Base-by-base conservation (phyloP, 2,329 filamentous ascomycete genomes). In the Ascochyta viciae-villosae region DNA sequence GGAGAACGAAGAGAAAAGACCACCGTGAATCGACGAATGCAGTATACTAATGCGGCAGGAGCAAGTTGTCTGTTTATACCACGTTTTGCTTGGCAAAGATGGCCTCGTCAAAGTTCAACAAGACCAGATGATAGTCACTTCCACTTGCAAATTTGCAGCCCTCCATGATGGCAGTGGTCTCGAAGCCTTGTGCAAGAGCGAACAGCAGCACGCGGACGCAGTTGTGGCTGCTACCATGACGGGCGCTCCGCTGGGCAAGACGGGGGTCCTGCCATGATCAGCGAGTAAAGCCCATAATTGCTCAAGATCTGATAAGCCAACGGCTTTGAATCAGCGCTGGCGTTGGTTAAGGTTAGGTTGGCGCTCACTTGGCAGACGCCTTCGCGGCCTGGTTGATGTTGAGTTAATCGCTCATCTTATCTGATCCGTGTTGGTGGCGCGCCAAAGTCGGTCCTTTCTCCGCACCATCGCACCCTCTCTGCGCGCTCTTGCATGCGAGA, bases 221-320 rank as follows among this genome's bases (percentile, higher is more conserved):
- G 9, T 31, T 41, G 45, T 45, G 45, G 51, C 44, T 54, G 24
- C 38, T 34, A 29, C 22, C 33, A 26, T 22, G 33, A 13, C 27
- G 45, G 45, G 22, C 51, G 33, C 39, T 54, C 44, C 44, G 39
- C 39, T 31, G 38, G 26, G 13, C 37, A 42, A 15, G 31, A 24
- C 29, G 26, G 51, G 23, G 35, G 22, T 53, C 42, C 15, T 53
- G 37, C 42, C 49, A 16, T 37, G 42, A 53, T 53, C 42, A 53
- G 37, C 50, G 23, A 44, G 8, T 3, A 10, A n/a, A n/a, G 35
- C 27, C 29, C 29, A 13, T 9, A 26, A 40, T 29, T 9, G 10
- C 33, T 29, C 34, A 54, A 13, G 45, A 54, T 54, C 51, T 50
- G 51, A 45, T 54, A 50, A 49, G 24, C 33, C 40, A 45, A 41